Conservation (phyloP, 2,329 filamentous ascomycete species). For the Ophiostoma triangulosporum region DNA sequence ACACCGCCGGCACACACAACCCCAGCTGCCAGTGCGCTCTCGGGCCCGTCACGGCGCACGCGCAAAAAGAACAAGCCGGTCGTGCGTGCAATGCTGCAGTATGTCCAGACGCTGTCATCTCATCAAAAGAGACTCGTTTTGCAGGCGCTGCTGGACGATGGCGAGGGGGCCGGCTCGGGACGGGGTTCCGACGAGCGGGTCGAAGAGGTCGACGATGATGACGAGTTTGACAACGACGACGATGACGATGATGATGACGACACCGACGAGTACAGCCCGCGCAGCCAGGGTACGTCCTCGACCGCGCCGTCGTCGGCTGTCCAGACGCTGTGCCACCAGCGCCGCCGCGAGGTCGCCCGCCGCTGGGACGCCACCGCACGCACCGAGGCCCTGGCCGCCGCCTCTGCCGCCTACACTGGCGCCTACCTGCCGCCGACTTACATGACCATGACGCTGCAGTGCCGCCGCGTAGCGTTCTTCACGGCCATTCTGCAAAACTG, state of each 20-base stretch:
- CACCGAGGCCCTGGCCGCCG: background rate
- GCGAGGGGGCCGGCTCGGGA: background rate
- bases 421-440: background rate
- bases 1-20: background rate
- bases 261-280: background rate
- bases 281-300: background rate
- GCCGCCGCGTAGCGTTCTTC: constrained; percentile 19
- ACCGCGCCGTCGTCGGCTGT: background rate
- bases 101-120: constrained; percentile 8
- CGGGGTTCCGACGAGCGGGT: background rate
- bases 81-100: constrained; percentile 9
- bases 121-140: constrained; percentile 10
- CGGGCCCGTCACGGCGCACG: background rate
- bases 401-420: background rate
- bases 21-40: background rate
- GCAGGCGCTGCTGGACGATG: constrained; percentile 3
- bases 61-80: constrained; percentile 5
- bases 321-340: background rate
- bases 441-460: constrained; percentile 12
- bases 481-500: constrained; percentile 24
- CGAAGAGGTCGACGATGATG: background rate
- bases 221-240: background rate
- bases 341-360: background rate
- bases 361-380: background rate
- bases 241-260: background rate